Evolutionary conservation across 768 basidiomycete species (phyloP).

Genomic region (Kwoniella dendrophila): DNA sequence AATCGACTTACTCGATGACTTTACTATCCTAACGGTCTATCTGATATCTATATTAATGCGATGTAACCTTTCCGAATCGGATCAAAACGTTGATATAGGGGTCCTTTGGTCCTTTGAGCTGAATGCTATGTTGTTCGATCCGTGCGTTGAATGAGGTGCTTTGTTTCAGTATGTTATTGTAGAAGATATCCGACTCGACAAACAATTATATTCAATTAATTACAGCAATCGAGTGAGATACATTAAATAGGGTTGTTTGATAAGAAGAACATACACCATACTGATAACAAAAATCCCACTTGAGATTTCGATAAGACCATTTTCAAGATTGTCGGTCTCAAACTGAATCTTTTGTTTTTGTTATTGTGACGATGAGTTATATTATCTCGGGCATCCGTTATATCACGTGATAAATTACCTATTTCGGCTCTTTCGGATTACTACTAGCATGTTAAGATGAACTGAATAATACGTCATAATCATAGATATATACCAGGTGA

Average conservation of each 20-base stretch:
- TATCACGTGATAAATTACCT: constrained; percentile 12
- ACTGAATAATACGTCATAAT: constrained; percentile 13
- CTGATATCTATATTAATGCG: too few species aligned
- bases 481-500: background rate
- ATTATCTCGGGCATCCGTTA: constrained; percentile 9
- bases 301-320: too few species aligned
- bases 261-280: too few species aligned
- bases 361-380: background rate
- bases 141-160: background rate
- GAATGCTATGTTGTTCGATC: background rate
- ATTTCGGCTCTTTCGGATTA: constrained; percentile 18
- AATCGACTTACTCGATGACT: too few species aligned
- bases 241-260: too few species aligned
- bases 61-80: too few species aligned
- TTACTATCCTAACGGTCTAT: too few species aligned
- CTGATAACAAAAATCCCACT: too few species aligned
- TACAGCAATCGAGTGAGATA: background rate
- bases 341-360: too few species aligned
- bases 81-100: too few species aligned
- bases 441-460: background rate
- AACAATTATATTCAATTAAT: background rate
- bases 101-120: too few species aligned
- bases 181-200: background rate
- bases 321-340: background rate
- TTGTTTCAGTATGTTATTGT: background rate